These are phyloP conservation scores for Pulveroboletus sp. DNA, from an alignment of 768 basidiomycete species.

Conservation along the genomic window DNA sequence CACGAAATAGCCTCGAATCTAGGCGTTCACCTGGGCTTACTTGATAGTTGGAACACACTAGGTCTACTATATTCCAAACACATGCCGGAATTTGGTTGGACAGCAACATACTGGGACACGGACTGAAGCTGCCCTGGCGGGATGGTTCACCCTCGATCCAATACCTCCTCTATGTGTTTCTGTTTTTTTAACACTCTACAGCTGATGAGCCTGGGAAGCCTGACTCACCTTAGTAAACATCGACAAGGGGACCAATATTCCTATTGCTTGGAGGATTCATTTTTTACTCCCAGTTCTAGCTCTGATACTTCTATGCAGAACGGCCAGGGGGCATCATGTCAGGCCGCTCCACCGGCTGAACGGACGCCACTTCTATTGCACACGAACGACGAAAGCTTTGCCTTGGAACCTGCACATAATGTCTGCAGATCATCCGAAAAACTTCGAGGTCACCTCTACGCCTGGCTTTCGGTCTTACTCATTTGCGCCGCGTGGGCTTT, in stretches of 20 bases:
- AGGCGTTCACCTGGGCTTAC: background rate
- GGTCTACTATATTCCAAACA: constrained; percentile 68
- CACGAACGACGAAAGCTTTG: background rate
- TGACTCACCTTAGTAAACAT: constrained; percentile 45
- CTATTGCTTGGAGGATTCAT: constrained; percentile 13
- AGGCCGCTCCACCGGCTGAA: constrained; percentile 1
- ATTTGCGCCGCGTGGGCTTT: constrained; percentile 56
- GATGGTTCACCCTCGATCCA: constrained; percentile 40
- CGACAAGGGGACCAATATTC: constrained; percentile 27
- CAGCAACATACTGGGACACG: constrained; percentile 9
- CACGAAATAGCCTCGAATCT: background rate
- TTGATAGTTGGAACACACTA: constrained; percentile 65
- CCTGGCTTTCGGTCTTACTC: constrained; percentile 36
- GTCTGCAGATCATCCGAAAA: constrained; percentile 32
- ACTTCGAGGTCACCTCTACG: constrained; percentile 49
- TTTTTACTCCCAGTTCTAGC: background rate
- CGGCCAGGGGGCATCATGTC: background rate
- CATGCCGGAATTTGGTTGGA: constrained; percentile 69
- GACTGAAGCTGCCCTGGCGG: constrained; percentile 16
- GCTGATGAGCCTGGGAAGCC: constrained; percentile 43
- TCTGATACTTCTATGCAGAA: background rate
- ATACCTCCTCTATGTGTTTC: constrained; percentile 51
- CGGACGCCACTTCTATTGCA: constrained; percentile 13
- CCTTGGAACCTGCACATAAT: constrained; percentile 11
- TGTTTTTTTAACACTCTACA: constrained; percentile 54